Percentiles rank a stretch among this genome's conserved stretches.
These are phyloP conservation scores for Calonectria henricotiae DNA, from an alignment of 2,329 filamentous ascomycete genomes.

Conservation along the genomic window DNA sequence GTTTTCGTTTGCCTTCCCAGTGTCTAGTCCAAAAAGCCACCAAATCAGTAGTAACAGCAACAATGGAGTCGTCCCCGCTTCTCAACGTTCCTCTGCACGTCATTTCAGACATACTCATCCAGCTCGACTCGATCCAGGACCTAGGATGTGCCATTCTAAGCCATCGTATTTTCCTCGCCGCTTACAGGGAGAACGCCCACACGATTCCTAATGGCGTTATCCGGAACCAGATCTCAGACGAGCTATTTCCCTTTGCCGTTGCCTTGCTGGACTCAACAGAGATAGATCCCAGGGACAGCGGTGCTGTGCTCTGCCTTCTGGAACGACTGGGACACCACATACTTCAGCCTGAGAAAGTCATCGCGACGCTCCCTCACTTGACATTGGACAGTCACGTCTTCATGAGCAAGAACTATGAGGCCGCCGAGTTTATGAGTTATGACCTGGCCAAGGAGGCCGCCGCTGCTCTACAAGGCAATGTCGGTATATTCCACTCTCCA, in stretches of 20 bases:
- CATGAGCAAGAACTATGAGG: not conserved
- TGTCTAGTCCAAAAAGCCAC: not conserved
- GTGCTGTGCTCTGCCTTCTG: not conserved
- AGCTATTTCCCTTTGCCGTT: not conserved
- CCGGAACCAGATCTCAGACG: not conserved
- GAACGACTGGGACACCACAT: not conserved
- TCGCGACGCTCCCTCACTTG: not conserved
- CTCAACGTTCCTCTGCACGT: not conserved
- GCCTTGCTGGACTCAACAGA: not conserved
- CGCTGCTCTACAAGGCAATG: no score
- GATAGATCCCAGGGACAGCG: not conserved
- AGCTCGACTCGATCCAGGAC: not conserved
- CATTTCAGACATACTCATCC: not conserved
- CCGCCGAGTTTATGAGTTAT: not conserved
- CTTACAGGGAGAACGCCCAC: not conserved
- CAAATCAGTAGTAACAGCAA: not conserved
- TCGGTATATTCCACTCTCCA: not conserved
- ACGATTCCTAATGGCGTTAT: not conserved
- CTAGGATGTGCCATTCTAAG: conserved; percentile 1
- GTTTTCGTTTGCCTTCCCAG: no score
- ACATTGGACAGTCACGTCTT: not conserved
- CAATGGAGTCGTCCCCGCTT: not conserved
- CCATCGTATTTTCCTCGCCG: not conserved
- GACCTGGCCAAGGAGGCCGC: not conserved
- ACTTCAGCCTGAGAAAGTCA: not conserved